A percentile compares a stretch with the other conserved stretches of the same genome.
Evolutionary conservation across 306 rosid genomes (phyloP).

Genomic region (Begonia masoniana): DNA sequence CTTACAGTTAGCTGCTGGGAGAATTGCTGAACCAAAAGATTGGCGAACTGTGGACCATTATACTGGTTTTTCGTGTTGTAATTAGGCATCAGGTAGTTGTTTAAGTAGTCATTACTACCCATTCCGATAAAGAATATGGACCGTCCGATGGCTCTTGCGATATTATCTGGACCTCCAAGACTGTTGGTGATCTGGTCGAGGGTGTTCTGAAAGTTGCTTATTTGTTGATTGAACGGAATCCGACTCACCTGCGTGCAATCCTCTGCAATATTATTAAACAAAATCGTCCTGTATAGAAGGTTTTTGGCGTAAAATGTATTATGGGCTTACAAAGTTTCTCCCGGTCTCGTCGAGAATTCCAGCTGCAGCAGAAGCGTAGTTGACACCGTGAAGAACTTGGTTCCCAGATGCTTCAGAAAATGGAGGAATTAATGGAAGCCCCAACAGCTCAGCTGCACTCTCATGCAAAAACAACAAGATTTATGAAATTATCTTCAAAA

Average conservation of each 20-base stretch:
- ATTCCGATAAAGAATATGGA: conserved; percentile 78
- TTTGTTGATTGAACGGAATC: conserved; percentile 66
- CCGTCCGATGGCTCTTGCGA: conserved; percentile 28
- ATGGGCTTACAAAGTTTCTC: conserved; percentile 57
- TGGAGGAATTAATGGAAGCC: conserved; percentile 81
- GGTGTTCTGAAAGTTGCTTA: conserved; percentile 67
- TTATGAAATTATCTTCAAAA: too few species aligned
- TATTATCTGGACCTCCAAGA: conserved; percentile 35
- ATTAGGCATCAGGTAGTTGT: conserved; percentile 94
- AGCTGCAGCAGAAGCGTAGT: conserved; percentile 91
- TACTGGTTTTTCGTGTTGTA: conserved; percentile 56
- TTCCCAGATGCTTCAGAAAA: conserved; percentile 48
- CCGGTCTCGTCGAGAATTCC: conserved; percentile 89
- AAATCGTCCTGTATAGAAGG: too few species aligned
- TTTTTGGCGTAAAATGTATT: background rate
- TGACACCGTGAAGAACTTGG: conserved; percentile 59
- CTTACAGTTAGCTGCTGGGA: conserved; percentile 56
- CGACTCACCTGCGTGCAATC: conserved; percentile 43
- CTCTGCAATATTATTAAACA: too few species aligned
- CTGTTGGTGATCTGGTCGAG: conserved; percentile 41
- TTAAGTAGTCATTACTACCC: conserved; percentile 96
- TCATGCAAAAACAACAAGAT: too few species aligned
- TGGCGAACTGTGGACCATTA: conserved; percentile 54
- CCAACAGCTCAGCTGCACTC: conserved; percentile 68
- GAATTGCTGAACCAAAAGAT: conserved; percentile 48